Percentiles rank a stretch among this genome's conserved stretches.
These are phyloP conservation scores for Melaleuca quinquenervia DNA, from an alignment of 345 rosid species.

Conservation along the genomic window DNA sequence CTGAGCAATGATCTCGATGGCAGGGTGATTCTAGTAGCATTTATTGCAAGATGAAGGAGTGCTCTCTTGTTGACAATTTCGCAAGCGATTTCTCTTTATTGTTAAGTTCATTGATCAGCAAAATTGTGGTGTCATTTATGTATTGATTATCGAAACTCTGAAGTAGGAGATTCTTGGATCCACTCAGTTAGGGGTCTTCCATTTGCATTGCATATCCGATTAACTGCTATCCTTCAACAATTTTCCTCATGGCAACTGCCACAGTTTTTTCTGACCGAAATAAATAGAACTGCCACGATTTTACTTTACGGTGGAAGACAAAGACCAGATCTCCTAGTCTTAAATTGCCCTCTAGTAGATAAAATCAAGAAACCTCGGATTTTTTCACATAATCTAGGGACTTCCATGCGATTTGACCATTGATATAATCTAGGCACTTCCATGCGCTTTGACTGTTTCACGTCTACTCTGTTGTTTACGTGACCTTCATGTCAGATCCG, in stretches of 20 bases:
- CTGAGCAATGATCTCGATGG: background rate
- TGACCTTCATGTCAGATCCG: background rate
- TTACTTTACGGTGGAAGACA: background rate
- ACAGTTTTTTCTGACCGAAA: background rate
- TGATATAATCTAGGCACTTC: background rate
- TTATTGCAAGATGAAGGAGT: background rate
- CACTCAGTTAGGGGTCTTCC: background rate
- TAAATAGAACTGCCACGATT: background rate
- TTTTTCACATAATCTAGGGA: background rate
- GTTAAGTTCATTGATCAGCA: background rate
- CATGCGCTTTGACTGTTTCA: background rate
- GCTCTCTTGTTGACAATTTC: background rate
- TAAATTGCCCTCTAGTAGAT: background rate
- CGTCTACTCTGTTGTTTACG: background rate
- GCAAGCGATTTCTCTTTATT: background rate
- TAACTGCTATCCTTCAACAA: background rate
- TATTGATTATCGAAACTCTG: background rate
- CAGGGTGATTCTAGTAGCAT: background rate
- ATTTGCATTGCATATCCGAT: background rate
- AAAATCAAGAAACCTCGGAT: background rate
- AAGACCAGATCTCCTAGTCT: background rate
- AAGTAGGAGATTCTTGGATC: background rate
- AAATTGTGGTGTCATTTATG: background rate
- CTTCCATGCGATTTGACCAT: background rate
- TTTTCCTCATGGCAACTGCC: background rate